Base-by-base conservation (phyloP, 352 stramenopile genomes). In the Peronosclerospora sorghi region DNA sequence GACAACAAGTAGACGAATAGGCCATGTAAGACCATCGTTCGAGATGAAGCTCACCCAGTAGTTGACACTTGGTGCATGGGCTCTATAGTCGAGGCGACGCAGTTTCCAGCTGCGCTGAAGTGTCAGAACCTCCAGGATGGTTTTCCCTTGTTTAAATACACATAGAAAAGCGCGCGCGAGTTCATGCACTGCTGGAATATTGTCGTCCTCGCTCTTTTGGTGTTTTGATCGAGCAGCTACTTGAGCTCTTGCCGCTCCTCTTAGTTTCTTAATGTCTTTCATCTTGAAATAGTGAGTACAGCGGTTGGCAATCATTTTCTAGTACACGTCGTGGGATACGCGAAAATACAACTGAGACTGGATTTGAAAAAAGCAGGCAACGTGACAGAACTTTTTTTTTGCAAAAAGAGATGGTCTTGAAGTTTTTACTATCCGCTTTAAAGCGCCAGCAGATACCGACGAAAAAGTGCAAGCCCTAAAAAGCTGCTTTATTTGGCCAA, bases 211-310 rank as follows among this genome's bases (percentile, higher is more conserved):
- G 15, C 5, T 28, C 2, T 10, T 14, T 19, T 28, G 4, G 5
- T 35, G 20, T 6, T 32, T 40, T 9, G 26, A 17, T 29, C 41
- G 17, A 20, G 18, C 30, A 19, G 17, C 29, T 19, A 18, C 35
- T n/a, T 43, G 41, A 12, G 27, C 23, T 32, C 56, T 54, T 20
- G 54, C 65, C 20, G 78, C 58, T 2, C 53, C 54, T 36, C 62
- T 56, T 5, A 85, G 39, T 15, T 73, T 44, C 30, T 75, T 69
- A 29, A 66, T 68, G 7, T 36, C 42, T 21, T 73, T 76, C 15
- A 35, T 30, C 24, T 50, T 59, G 32, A 76, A 86, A 12, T 78
- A 24, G 26, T 68, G 48, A n/a, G 74, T 68, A 65, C 70, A 86
- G 23, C 42, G 59, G 45, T 83, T 86, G 1, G 59, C 48, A 0